Conservation (phyloP, 148 eudicot species). For the Nepenthes mirabilis region DNA sequence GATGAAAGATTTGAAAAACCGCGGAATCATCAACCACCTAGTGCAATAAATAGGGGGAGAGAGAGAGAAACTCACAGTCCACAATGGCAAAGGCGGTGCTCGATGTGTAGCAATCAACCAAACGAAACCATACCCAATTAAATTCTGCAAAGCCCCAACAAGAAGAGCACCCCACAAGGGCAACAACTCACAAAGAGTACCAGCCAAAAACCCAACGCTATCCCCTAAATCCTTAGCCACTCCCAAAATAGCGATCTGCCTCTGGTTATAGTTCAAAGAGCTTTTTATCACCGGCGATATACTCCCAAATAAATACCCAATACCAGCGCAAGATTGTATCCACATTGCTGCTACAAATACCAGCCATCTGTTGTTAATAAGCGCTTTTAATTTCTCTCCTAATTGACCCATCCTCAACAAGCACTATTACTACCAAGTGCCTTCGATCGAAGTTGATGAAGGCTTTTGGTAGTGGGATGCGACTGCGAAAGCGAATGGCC, state of each 20-base stretch:
- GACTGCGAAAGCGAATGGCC: neutral
- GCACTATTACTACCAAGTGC: too few relatives aligned
- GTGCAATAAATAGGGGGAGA: neutral
- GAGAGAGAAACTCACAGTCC: conserved; percentile 58
- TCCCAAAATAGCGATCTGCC: conserved; percentile 76
- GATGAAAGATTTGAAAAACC: too few relatives aligned
- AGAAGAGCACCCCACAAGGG: conserved; percentile 85
- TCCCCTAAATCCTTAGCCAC: conserved; percentile 92
- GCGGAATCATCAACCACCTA: neutral
- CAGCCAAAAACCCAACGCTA: conserved; percentile 92
- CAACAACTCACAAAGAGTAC: conserved; percentile 62
- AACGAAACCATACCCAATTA: conserved; percentile 88
- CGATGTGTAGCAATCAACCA: conserved; percentile 66
- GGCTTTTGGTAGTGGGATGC: neutral
- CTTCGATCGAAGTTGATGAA: neutral
- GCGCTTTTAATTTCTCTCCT: conserved; percentile 30
- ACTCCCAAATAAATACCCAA: conserved; percentile 92
- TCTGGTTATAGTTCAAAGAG: conserved; percentile 64
- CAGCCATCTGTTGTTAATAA: conserved; percentile 66
- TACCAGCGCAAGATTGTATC: conserved; percentile 88
- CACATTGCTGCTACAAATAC: conserved; percentile 96
- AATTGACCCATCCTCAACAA: conserved; percentile 17
- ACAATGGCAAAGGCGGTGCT: conserved; percentile 68
- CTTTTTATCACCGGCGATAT: conserved; percentile 74
- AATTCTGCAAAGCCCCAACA: conserved; percentile 82